Conservation (phyloP, 768 basidiomycete species). For the Krasilnikovozyma curviuscula region DNA sequence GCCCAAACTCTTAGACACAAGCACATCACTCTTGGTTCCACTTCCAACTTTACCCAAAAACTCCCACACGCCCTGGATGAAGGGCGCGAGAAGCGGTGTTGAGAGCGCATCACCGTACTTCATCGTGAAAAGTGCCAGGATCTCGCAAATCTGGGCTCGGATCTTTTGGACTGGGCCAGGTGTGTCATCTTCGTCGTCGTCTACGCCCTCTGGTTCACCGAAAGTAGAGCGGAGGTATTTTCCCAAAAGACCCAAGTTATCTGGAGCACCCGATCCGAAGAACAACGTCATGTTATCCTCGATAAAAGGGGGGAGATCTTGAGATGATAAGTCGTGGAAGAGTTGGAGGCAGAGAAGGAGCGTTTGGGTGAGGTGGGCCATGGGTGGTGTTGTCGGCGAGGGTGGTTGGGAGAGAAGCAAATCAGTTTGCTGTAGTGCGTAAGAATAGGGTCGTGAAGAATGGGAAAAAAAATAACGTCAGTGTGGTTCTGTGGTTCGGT, state of each 20-base stretch:
- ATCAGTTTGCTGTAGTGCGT: conserved; percentile 26
- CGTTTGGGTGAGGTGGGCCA: conserved; percentile 40
- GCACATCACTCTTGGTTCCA: conserved; percentile 24
- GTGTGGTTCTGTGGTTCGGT: neutral
- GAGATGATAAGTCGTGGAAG: conserved; percentile 83
- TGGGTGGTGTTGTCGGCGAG: conserved; percentile 25
- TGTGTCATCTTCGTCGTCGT: conserved; percentile 45
- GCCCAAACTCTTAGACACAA: conserved; percentile 73
- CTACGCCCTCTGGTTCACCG: conserved; percentile 9
- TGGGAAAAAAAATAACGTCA: neutral
- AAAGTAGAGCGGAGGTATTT: conserved; percentile 38
- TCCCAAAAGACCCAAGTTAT: conserved; percentile 44
- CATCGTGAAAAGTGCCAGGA: conserved; percentile 74
- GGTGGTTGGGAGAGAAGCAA: conserved; percentile 26
- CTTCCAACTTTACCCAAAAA: conserved; percentile 47
- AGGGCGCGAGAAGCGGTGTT: conserved; percentile 25
- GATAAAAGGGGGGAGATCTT: conserved; percentile 83
- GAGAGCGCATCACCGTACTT: conserved; percentile 38
- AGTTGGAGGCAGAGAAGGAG: conserved; percentile 66
- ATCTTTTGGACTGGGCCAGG: conserved; percentile 77
- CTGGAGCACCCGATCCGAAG: conserved; percentile 39
- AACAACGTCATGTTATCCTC: conserved; percentile 73
- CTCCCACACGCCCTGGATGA: conserved; percentile 79
- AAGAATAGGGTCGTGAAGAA: neutral
- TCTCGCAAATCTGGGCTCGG: conserved; percentile 75